Evolutionary conservation across 1,284 basidiomycete genomes (phyloP), one percentile per base, ranked within the genome.

Genomic region (Leccinum subspadiceum): DNA sequence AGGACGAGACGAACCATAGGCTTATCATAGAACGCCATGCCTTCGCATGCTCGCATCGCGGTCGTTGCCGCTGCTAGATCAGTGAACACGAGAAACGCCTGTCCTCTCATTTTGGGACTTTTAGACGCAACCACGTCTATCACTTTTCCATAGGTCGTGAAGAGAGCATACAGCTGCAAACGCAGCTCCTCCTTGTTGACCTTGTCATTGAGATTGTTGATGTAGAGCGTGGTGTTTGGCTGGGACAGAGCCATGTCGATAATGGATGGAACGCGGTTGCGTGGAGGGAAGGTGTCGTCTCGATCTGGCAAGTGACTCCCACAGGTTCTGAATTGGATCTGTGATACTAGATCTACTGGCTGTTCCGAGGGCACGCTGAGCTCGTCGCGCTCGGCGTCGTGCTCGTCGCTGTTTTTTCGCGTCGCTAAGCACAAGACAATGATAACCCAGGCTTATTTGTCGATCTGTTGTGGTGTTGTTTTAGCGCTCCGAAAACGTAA

Each of bases 41-140:
- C 95, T 67, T 92, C 89, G 70, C 95, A 89, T 53, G 89, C 92
- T 48, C 95, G 83, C 84, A 97, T 82, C 17, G 96, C 97, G 39
- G 94, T 84, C 10, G 95, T 98, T 58, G 95, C 93, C 53, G 87
- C 84, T 17, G 90, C 84, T 60, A 95, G 85, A 77, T 96, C 94
- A 63, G 87, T 84, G 76, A 98, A 99, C 64, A 97, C 95, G 68
- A 99, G 85, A 75, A 98, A 99, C 1, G 96, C 96, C 77, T 98
- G 96, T 2, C 96, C 96, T 63, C 92, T 86, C 87, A 95, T 95
- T 71, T 89, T 91, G 57, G 84, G 77, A 65, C 81, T 86, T 73
- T 98, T 95, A 49, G 92, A 89, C n/a, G 96, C 95, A 56, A 98
- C 86, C 55, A 99, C 86, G 75, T 99, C 96, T 76, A 98, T 84